These are phyloP conservation scores for Corymbia maculata DNA, from an alignment of 345 rosid genomes.

Conservation along the genomic window DNA sequence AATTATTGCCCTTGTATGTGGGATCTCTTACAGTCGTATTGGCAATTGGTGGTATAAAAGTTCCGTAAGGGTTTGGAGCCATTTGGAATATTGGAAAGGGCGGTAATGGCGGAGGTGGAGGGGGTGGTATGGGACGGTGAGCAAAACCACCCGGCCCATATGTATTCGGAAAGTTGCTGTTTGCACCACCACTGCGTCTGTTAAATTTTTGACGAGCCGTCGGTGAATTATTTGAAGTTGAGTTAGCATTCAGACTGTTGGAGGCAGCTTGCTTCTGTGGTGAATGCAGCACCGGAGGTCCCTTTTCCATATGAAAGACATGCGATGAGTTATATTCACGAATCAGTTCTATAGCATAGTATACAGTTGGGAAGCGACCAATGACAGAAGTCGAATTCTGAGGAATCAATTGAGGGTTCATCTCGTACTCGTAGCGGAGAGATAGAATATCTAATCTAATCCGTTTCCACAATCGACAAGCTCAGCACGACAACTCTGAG, in stretches of 20 bases:
- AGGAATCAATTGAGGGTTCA: background rate
- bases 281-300: slow-evolving; percentile 11
- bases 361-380: background rate
- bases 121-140: slow-evolving; percentile 20
- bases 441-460: background rate
- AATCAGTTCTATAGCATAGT: background rate
- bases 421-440: background rate
- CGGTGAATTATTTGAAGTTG: slow-evolving; percentile 11
- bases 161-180: slow-evolving; percentile 15
- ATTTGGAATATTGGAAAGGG: slow-evolving; percentile 18
- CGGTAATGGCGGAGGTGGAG: slow-evolving; percentile 32
- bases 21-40: slow-evolving; percentile 29
- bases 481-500: background rate
- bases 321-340: background rate
- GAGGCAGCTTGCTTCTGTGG: slow-evolving; percentile 17
- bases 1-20: slow-evolving; percentile 19
- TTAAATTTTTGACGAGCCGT: slow-evolving; percentile 22
- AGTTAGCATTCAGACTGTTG: slow-evolving; percentile 21
- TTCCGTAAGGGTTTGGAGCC: slow-evolving; percentile 21
- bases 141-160: slow-evolving; percentile 13
- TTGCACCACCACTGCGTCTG: slow-evolving; percentile 23
- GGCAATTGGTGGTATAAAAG: slow-evolving; percentile 13
- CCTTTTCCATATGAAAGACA: slow-evolving; percentile 2
- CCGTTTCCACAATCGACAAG: background rate
- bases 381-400: background rate